These are phyloP conservation scores for Lachancea kluyveri DNA, from an alignment of 805 yeast species.

Conservation along the genomic window DNA sequence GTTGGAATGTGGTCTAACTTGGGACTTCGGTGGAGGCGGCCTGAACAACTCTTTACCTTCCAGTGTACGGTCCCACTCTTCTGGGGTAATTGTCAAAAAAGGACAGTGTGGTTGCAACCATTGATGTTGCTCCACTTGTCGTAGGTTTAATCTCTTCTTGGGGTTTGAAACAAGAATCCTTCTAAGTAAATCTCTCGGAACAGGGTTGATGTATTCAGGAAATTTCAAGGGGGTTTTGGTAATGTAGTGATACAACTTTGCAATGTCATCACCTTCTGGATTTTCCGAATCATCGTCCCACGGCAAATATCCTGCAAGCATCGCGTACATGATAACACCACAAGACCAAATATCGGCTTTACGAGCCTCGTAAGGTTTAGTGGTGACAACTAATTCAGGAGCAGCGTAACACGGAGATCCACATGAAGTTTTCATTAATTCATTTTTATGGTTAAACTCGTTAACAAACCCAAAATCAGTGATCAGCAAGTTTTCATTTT, in stretches of 20 bases:
- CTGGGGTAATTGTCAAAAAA: conserved; percentile 76
- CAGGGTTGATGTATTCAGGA: conserved; percentile 87
- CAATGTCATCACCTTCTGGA: conserved; percentile 93
- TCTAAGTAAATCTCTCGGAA: conserved; percentile 85
- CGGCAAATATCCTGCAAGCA: conserved; percentile 95
- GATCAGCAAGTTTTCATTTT: conserved; percentile 77
- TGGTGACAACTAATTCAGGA: conserved; percentile 88
- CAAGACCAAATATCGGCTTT: conserved; percentile 97
- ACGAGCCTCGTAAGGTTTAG: conserved; percentile 81
- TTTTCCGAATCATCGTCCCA: conserved; percentile 96
- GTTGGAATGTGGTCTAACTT: conserved; percentile 25
- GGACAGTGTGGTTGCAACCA: conserved; percentile 86
- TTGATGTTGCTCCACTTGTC: conserved; percentile 69
- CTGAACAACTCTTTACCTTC: conserved; percentile 34
- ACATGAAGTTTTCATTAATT: conserved; percentile 88
- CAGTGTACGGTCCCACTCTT: conserved; percentile 72
- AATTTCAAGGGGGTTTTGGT: conserved; percentile 88
- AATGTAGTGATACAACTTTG: conserved; percentile 83
- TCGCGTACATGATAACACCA: conserved; percentile 92
- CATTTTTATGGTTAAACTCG: conserved; percentile 52
- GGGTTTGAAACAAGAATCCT: conserved; percentile 85
- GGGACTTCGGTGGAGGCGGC: conserved; percentile 15
- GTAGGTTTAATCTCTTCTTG: conserved; percentile 58
- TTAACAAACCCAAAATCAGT: conserved; percentile 96
- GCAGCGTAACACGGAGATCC: conserved; percentile 99